A percentile compares a stretch with the other conserved stretches of the same genome.
phyloP scores from a whole-genome alignment of 75 land plant species.

The Cryptomeria japonica region DNA sequence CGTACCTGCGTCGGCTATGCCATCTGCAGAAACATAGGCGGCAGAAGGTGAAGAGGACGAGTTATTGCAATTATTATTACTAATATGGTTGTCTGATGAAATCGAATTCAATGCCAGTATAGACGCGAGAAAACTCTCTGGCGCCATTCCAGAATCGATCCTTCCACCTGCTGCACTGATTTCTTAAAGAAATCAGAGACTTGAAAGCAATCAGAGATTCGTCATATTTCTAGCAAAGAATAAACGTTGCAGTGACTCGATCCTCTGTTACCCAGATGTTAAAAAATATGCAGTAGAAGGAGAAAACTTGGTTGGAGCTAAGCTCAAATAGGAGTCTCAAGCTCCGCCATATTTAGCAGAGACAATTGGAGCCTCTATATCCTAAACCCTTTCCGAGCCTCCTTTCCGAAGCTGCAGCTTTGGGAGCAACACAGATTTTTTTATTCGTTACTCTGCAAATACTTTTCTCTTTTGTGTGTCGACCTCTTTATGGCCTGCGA shows the following conservation, averaged over 20 bases:
- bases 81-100: neutral
- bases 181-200: neutral
- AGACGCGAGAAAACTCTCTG: neutral
- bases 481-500: neutral
- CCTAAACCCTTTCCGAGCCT: conserved; percentile 8
- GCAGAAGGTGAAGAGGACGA: neutral
- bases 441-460: neutral
- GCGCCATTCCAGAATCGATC: neutral
- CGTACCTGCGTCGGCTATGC: conserved; percentile 17
- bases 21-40: neutral
- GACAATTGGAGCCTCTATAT: neutral
- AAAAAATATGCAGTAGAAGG: neutral
- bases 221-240: neutral
- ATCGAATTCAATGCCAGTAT: conserved; percentile 4
- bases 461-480: neutral
- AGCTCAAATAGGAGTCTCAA: no score
- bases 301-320: neutral
- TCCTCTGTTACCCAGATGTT: neutral
- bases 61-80: neutral
- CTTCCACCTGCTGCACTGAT: neutral
- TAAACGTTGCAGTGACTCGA: neutral
- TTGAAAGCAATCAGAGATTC: neutral
- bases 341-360: neutral
- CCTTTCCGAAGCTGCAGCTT: neutral
- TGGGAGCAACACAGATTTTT: neutral